phyloP scores from a whole-genome alignment of 495 filamentous ascomycete genomes.

The Endocarpon pusillum region DNA sequence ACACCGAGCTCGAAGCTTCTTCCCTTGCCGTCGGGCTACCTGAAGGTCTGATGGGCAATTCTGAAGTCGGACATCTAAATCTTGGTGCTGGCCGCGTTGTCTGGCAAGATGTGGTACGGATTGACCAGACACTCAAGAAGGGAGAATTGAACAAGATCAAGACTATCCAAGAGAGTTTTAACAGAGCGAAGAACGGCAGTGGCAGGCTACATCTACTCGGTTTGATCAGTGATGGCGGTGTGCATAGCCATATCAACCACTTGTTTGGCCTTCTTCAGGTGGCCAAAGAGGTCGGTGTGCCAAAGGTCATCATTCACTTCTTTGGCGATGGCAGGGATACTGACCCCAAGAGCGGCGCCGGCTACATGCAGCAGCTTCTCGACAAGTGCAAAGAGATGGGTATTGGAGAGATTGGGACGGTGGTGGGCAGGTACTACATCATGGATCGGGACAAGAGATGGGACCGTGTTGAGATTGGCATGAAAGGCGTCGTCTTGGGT shows the following conservation, averaged over 20 bases:
- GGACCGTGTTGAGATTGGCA: slow-evolving; percentile 78
- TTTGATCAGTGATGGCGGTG: slow-evolving; percentile 85
- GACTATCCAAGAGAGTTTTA: slow-evolving; percentile 60
- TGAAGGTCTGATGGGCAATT: slow-evolving; percentile 96
- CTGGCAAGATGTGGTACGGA: slow-evolving; percentile 98
- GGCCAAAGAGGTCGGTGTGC: slow-evolving; percentile 73
- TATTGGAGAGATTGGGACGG: slow-evolving; percentile 72
- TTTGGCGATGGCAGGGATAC: slow-evolving; percentile 97
- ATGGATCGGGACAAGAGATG: slow-evolving; percentile 99
- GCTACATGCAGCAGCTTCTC: slow-evolving; percentile 73
- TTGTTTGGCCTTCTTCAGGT: slow-evolving; percentile 71
- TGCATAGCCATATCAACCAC: slow-evolving; percentile 90
- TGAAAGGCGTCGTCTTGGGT: slow-evolving; percentile 71
- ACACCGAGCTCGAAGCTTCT: slow-evolving; percentile 80
- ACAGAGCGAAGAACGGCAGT: slow-evolving; percentile 69
- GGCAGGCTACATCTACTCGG: slow-evolving; percentile 85
- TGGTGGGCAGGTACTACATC: slow-evolving; percentile 91
- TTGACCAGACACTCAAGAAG: slow-evolving; percentile 89
- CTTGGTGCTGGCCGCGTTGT: slow-evolving; percentile 96
- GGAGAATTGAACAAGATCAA: slow-evolving; percentile 61
- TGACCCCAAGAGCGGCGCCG: slow-evolving; percentile 78
- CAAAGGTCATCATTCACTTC: slow-evolving; percentile 94
- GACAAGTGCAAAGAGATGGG: slow-evolving; percentile 67
- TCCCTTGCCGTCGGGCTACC: slow-evolving; percentile 90
- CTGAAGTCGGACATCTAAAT: slow-evolving; percentile 94